phyloP scores from a whole-genome alignment of 805 yeast species.

The Ogataea populi-albae region DNA sequence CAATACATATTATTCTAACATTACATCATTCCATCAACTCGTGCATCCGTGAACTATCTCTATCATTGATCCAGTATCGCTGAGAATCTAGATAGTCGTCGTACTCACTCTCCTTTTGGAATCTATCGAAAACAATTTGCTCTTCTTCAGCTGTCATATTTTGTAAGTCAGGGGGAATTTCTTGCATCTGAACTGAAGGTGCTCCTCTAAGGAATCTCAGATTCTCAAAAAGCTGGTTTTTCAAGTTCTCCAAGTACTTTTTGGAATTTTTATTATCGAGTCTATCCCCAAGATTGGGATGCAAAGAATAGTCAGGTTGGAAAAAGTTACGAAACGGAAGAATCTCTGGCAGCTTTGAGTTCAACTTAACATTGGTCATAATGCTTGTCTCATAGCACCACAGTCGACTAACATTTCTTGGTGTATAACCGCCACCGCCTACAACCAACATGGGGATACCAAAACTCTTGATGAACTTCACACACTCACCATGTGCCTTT shows the following conservation, averaged over 20 bases:
- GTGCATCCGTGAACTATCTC: conserved; percentile 37
- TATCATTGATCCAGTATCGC: conserved; percentile 37
- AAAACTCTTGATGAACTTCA: conserved; percentile 80
- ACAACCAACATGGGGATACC: conserved; percentile 87
- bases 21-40: conserved; percentile 29
- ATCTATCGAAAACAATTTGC: conserved; percentile 33
- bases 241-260: conserved; percentile 77
- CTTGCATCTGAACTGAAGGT: conserved; percentile 91
- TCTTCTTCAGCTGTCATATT: conserved; percentile 45
- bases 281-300: conserved; percentile 76
- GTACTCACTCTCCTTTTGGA: conserved; percentile 35
- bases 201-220: conserved; percentile 82
- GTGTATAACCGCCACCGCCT: conserved; percentile 99
- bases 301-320: conserved; percentile 88
- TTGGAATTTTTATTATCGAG: conserved; percentile 84
- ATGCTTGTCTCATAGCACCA: conserved; percentile 97
- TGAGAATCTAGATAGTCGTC: conserved; percentile 35
- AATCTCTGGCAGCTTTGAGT: conserved; percentile 68
- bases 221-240: conserved; percentile 74
- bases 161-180: conserved; percentile 69
- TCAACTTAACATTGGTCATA: conserved; percentile 72
- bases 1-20: conserved; percentile 1
- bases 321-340: conserved; percentile 79
- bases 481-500: conserved; percentile 94
- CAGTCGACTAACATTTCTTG: conserved; percentile 87